Evolutionary conservation across 2,329 filamentous ascomycete genomes (phyloP).

Genomic region (Colletotrichum sp.): DNA sequence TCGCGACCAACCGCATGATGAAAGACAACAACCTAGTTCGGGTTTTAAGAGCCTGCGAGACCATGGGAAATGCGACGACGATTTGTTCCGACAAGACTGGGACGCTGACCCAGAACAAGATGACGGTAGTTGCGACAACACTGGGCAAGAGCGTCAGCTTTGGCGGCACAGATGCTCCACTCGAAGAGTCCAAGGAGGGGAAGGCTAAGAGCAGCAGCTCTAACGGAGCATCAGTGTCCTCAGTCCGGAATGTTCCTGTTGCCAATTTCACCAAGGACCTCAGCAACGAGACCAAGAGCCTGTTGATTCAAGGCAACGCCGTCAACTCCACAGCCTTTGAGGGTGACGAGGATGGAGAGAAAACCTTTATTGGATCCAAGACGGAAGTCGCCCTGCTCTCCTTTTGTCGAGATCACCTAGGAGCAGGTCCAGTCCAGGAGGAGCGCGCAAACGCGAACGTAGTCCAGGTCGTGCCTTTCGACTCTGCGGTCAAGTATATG

Average conservation of each 20-base stretch:
- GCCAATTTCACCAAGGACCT: conserved; percentile 1
- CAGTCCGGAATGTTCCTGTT: background rate
- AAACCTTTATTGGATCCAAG: conserved; percentile 73
- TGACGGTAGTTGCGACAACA: conserved; percentile 74
- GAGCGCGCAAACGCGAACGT: conserved; percentile 64
- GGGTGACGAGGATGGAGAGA: conserved; percentile 61
- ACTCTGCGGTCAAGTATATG: conserved; percentile 66
- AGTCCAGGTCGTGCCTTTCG: conserved; percentile 43
- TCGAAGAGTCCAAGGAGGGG: conserved; percentile 26
- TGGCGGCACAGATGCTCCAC: conserved; percentile 29
- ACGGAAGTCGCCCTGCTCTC: conserved; percentile 77
- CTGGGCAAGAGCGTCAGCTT: conserved; percentile 51
- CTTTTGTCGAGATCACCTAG: conserved; percentile 70
- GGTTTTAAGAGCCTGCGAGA: conserved; percentile 69
- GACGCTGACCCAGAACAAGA: conserved; percentile 65
- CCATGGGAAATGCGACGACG: conserved; percentile 74
- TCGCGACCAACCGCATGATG: conserved; percentile 70
- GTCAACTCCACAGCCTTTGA: conserved; percentile 75
- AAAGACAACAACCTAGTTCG: conserved; percentile 76
- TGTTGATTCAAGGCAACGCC: conserved; percentile 65
- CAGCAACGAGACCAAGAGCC: conserved; percentile 28
- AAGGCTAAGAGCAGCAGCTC: conserved; percentile 30
- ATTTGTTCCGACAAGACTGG: conserved; percentile 57
- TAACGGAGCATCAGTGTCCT: background rate
- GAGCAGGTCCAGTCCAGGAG: conserved; percentile 63